phyloP scores from a whole-genome alignment of 306 rosid genomes.

The Cicer arietinum region DNA sequence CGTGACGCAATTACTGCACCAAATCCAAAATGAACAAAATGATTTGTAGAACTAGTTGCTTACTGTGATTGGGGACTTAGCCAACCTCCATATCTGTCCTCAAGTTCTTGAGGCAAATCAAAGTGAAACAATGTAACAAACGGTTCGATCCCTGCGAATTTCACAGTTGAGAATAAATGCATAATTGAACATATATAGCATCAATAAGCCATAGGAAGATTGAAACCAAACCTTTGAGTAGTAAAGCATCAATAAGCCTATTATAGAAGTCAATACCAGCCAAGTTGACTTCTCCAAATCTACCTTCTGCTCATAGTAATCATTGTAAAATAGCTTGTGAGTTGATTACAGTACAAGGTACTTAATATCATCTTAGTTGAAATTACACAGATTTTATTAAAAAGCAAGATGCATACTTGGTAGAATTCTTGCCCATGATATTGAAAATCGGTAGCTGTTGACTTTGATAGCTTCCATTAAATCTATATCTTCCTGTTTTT shows the following conservation, averaged over 20 bases:
- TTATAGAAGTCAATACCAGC: slow-evolving; percentile 63
- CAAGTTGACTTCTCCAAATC: slow-evolving; percentile 63
- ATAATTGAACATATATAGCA: no score
- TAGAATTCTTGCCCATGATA: slow-evolving; percentile 82
- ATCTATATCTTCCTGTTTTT: slow-evolving; percentile 71
- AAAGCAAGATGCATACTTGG: slow-evolving; percentile 58
- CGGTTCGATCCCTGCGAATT: slow-evolving; percentile 54
- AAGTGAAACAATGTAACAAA: slow-evolving; percentile 58
- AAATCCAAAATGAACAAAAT: neutral
- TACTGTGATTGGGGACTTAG: slow-evolving; percentile 55
- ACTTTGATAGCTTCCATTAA: slow-evolving; percentile 64
- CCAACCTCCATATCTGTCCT: slow-evolving; percentile 53
- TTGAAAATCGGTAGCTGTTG: slow-evolving; percentile 72
- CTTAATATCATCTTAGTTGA: slow-evolving; percentile 7
- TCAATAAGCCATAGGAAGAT: neutral
- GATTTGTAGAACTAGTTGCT: neutral
- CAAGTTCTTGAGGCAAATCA: slow-evolving; percentile 58
- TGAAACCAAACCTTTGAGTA: slow-evolving; percentile 57
- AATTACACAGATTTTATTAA: neutral
- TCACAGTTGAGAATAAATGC: neutral
- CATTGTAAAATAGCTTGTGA: slow-evolving; percentile 38
- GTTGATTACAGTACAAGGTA: neutral
- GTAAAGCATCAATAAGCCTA: slow-evolving; percentile 60
- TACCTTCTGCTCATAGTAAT: slow-evolving; percentile 56
- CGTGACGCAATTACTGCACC: no score